Conservation (phyloP, 2,329 filamentous ascomycete genomes). For the Fusarium albosuccineum region DNA sequence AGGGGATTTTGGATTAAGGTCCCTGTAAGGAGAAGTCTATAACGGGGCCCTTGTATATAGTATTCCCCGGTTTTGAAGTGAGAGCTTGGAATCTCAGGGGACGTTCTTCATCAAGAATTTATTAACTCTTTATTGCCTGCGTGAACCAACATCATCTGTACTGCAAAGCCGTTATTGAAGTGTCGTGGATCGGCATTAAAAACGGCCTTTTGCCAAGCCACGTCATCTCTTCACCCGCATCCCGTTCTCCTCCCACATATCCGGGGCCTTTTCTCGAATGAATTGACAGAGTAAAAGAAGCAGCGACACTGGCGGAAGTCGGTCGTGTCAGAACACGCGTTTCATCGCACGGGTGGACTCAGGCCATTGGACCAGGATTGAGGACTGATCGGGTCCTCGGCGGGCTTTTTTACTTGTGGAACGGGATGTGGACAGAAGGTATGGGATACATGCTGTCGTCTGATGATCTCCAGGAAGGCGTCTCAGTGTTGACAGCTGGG, state of each 20-base stretch:
- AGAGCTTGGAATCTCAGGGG: background rate
- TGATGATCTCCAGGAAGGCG: no score
- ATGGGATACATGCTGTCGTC: background rate
- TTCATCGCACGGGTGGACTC: background rate
- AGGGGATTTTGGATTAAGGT: background rate
- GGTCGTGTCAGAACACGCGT: constrained; percentile 12
- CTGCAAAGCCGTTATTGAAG: no score
- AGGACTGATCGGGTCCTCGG: background rate
- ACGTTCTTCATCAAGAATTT: background rate
- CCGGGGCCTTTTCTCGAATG: background rate
- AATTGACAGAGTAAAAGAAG: no score
- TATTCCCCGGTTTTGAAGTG: no score
- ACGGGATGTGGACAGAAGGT: background rate
- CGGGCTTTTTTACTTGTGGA: background rate
- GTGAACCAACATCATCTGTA: background rate
- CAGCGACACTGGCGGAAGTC: background rate
- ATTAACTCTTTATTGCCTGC: background rate
- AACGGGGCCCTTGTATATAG: background rate
- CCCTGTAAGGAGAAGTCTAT: constrained; percentile 12
- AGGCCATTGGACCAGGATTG: background rate
- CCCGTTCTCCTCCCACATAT: constrained; percentile 2
- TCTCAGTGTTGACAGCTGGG: no score
- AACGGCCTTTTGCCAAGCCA: constrained; percentile 1
- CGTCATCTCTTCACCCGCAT: constrained; percentile 6
- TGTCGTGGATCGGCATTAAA: background rate